Percentiles rank a stretch among this genome's conserved stretches.
Conservation (phyloP, 2,329 filamentous ascomycete genomes). For the Sarocladium brachiariae region DNA sequence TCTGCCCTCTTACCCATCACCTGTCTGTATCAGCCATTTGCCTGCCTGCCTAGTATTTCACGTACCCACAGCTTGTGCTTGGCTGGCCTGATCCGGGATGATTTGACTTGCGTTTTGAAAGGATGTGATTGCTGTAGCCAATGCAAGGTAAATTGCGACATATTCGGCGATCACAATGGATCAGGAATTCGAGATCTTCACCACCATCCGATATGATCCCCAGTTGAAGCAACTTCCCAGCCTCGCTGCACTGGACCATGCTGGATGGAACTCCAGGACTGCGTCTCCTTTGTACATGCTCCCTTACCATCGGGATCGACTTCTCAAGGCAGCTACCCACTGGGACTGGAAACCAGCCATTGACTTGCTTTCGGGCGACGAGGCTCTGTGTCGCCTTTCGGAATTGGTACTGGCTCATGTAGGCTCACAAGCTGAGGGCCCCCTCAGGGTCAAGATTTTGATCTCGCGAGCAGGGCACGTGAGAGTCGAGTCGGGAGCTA, state of each 20-base stretch:
- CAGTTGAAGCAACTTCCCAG: conserved; percentile 39
- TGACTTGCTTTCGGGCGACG: conserved; percentile 34
- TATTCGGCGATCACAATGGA: conserved; percentile 22
- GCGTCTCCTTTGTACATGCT: conserved; percentile 71
- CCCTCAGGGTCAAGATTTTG: conserved; percentile 48
- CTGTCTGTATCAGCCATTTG: no score
- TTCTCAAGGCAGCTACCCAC: conserved; percentile 56
- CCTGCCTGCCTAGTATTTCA: not conserved
- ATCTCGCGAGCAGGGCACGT: conserved; percentile 44
- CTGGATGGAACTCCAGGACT: conserved; percentile 46
- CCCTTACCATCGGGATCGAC: conserved; percentile 67
- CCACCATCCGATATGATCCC: conserved; percentile 66
- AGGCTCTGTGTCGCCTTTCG: conserved; percentile 36
- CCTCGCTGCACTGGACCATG: conserved; percentile 24
- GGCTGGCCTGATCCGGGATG: not conserved
- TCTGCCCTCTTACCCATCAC: no score
- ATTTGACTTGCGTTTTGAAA: not conserved
- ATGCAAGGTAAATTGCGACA: not conserved
- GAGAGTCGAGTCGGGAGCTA: conserved; percentile 32
- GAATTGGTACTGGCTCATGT: conserved; percentile 28
- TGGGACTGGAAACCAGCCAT: conserved; percentile 48
- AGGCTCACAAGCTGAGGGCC: conserved; percentile 22
- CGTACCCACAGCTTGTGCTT: not conserved
- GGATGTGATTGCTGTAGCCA: not conserved
- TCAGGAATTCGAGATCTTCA: conserved; percentile 55